Conservation (phyloP, 148 eudicot genomes). For the Arctostaphylos glauca region DNA sequence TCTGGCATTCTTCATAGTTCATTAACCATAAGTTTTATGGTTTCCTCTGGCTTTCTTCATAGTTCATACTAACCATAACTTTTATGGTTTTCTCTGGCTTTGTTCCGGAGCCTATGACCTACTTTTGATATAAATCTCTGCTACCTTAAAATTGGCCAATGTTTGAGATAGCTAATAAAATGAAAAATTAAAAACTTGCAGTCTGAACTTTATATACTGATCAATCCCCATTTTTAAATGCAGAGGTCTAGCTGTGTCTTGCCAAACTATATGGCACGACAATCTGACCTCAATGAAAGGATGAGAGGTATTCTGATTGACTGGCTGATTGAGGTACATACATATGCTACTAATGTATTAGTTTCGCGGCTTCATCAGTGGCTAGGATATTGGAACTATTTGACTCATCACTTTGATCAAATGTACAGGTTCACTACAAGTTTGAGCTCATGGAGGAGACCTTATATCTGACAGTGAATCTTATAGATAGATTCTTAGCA, state of each 20-base stretch:
- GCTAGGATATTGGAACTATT: background rate
- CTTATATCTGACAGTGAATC: conserved; percentile 67
- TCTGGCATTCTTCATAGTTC: too few relatives aligned
- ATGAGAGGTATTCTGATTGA: conserved; percentile 92
- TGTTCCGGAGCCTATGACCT: background rate
- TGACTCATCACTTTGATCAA: background rate
- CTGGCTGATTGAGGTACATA: conserved; percentile 86
- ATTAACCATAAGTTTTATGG: background rate
- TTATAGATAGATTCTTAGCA: conserved; percentile 77
- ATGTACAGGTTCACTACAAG: conserved; percentile 75
- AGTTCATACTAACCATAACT: background rate
- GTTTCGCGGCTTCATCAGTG: background rate
- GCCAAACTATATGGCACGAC: conserved; percentile 61
- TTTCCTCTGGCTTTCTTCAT: background rate
- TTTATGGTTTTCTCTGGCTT: background rate
- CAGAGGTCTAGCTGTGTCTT: conserved; percentile 53
- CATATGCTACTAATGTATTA: background rate
- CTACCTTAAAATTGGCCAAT: background rate
- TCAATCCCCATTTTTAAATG: conserved; percentile 5
- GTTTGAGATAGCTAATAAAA: background rate
- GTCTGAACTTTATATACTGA: background rate
- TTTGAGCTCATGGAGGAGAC: conserved; percentile 95
- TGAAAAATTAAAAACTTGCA: background rate
- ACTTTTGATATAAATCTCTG: background rate
- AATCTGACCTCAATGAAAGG: conserved; percentile 67